Evolutionary conservation across 345 rosid genomes (phyloP), one percentile per base, ranked within the genome.

Genomic region (Pelargonium nanum): DNA sequence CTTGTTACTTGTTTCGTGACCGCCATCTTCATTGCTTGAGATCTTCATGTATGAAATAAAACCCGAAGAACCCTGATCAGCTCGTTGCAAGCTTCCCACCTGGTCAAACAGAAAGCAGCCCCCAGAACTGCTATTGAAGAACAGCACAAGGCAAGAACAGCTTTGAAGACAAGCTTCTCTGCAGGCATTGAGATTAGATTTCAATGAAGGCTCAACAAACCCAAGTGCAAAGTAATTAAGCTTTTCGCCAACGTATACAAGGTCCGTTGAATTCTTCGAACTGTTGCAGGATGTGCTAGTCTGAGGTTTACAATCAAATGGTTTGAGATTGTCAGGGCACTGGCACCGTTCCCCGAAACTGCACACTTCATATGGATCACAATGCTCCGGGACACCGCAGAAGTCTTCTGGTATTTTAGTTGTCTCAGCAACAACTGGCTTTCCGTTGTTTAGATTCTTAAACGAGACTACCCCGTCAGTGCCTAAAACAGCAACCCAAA

Each of bases 151-250:
- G 56, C 85, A 80, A 50, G 88, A 78, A 68, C 88, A 83, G 55
- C 70, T 78, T 20, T 22, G 57, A 16, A 26, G 71, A 68, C 88
- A 83, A 56, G 85, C 79, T 44, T 74, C 75, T 44, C 17, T 76
- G 69, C 88, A 83, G 55, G 67, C 32, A 48, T 72, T 67, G 25
- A 80, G 53, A 26, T 44, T 61, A 5, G 79, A 26, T 60, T 45
- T 74, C 55, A 63, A 21, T 17, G 57, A 22, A 20, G 88, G 85
- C 6, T 63, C 19, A n/a, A 61, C 75, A 56, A 76, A 83, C 55
- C 52, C 58, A 55, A 83, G 75, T 16, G 83, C 81, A 62, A 81
- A 80, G 63, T 80, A 83, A 68, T 76, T 80, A 17, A 83, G 83
- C 72, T 59, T 72, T 70, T 74, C 70, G 9, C 76, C 83, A 15